Evolutionary conservation across 495 filamentous ascomycete species (phyloP), one percentile per base, ranked within the genome.

Genomic region (Clavariopsis aquatica): DNA sequence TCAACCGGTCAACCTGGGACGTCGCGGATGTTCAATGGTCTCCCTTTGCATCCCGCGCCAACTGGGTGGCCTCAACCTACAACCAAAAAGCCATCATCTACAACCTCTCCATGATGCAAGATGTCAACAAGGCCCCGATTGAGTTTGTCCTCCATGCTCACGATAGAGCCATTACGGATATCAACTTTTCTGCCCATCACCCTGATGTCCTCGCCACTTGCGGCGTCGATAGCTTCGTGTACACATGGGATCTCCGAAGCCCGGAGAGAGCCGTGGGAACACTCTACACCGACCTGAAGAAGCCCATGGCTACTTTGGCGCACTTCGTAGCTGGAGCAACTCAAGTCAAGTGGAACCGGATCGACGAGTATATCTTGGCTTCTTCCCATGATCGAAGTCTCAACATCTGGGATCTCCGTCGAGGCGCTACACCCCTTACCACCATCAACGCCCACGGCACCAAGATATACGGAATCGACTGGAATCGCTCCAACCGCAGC

Each of bases 21-120:
- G 93, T 98, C 4, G 91, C 93, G n/a, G 93, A 98, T 75, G 93
- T 98, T 43, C 93, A 98, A 76, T 98, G 93, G 93, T 96, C 91
- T 5, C 93, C 93, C 15, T 96, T 96, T 68, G 89, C 92, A 10
- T 85, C 85, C 8, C 84, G 93, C 49, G 89, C 96, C 69, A 91
- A 89, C 68, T 96, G 93, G 93, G 89, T 98, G 23, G 91, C 89
- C 24, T 96, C 91, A 47, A 96, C 93, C 2, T 91, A 90, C 27
- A 96, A 96, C 71, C 92, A 96, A 73, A 95, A 95, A 72, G 94
- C 93, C 23, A 80, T 98, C 52, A 90, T 98, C 9, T 96, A 92
- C 93, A 98, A 96, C 72, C 78, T 98, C 68, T 89, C 85, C 43
- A 84, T 95, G 78, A 79, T 81, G 12, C 20, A n/a, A 13, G 27